phyloP scores from a whole-genome alignment of 2,329 filamentous ascomycete species.

The Botrytis elliptica region DNA sequence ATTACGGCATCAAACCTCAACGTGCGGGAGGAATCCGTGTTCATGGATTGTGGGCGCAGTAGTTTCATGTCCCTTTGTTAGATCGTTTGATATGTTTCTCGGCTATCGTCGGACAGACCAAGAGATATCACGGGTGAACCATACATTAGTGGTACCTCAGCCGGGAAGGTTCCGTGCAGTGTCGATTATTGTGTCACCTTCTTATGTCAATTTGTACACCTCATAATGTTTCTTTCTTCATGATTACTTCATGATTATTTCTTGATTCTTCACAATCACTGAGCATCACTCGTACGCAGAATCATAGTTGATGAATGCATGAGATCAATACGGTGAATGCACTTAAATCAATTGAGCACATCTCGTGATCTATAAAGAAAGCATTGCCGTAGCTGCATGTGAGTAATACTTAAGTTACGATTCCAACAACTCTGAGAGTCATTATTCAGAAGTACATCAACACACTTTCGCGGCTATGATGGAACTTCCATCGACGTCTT shows the following conservation, averaged over 20 bases:
- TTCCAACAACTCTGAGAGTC: neutral
- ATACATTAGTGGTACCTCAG: neutral
- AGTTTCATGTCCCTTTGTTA: neutral
- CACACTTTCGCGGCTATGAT: neutral
- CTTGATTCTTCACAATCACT: neutral
- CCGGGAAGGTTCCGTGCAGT: neutral
- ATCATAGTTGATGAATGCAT: neutral
- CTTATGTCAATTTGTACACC: neutral
- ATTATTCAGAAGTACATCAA: neutral
- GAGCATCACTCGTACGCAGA: neutral
- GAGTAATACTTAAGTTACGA: neutral
- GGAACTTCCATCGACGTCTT: neutral
- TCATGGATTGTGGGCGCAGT: too few relatives aligned
- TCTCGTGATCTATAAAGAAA: neutral
- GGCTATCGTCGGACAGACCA: constrained; percentile 6
- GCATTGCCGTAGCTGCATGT: neutral
- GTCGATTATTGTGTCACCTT: neutral
- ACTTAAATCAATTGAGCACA: neutral
- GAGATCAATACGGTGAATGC: neutral
- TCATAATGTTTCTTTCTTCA: neutral
- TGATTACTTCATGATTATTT: neutral
- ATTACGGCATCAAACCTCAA: neutral
- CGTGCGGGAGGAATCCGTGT: neutral
- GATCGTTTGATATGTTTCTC: neutral
- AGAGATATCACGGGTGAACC: neutral